phyloP scores from a whole-genome alignment of 768 basidiomycete genomes.

The Sistotremastrum suecicum region DNA sequence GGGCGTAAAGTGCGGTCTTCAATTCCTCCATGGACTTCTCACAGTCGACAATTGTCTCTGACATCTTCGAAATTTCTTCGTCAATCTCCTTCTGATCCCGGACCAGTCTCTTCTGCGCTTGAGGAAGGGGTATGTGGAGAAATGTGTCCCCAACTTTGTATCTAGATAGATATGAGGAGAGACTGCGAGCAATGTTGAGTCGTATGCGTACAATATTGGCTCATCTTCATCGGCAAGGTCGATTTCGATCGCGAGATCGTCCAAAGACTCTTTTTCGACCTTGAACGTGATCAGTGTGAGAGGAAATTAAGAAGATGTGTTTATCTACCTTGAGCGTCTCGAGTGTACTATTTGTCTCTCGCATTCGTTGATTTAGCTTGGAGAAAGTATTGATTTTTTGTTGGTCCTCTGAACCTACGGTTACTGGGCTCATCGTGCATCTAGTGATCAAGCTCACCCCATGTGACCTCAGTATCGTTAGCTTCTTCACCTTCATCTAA shows the following conservation, averaged over 20 bases:
- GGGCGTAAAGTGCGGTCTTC: constrained; percentile 71
- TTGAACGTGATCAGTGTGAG: constrained; percentile 17
- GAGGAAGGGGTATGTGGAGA: constrained; percentile 56
- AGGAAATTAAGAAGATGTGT: background rate
- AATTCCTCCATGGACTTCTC: constrained; percentile 68
- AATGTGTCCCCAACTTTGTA: constrained; percentile 89
- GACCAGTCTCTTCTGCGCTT: constrained; percentile 59
- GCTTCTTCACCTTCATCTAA: constrained; percentile 65
- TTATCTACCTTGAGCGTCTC: constrained; percentile 52
- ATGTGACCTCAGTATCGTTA: constrained; percentile 69
- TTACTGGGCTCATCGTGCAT: background rate
- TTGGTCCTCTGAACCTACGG: constrained; percentile 55
- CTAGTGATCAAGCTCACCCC: constrained; percentile 38
- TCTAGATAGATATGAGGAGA: constrained; percentile 22
- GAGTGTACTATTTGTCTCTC: constrained; percentile 57
- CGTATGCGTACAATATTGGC: constrained; percentile 46
- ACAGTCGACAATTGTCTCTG: constrained; percentile 43
- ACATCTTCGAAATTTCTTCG: constrained; percentile 35
- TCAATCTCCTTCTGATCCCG: constrained; percentile 51
- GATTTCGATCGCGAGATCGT: constrained; percentile 77
- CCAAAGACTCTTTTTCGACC: constrained; percentile 92
- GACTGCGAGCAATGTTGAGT: background rate
- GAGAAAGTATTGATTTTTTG: constrained; percentile 86
- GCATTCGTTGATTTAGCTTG: constrained; percentile 71
- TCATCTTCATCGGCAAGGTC: constrained; percentile 83